Evolutionary conservation across 2,329 filamentous ascomycete genomes (phyloP).

Genomic region (Aspergillus ustus): DNA sequence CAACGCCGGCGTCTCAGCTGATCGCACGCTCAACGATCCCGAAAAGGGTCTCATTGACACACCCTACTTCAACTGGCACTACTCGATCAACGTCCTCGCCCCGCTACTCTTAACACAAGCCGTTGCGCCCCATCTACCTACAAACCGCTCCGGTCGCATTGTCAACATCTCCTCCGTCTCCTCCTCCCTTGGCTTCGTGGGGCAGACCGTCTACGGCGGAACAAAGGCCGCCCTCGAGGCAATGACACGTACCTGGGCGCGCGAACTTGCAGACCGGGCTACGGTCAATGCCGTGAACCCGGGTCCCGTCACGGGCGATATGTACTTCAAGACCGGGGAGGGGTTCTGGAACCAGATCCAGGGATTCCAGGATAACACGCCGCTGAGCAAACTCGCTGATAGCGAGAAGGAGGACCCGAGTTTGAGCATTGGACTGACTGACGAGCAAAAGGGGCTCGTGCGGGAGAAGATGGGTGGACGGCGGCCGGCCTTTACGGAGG

Average conservation of each 20-base stretch:
- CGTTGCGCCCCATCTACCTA: conserved; percentile 69
- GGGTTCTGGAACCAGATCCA: conserved; percentile 64
- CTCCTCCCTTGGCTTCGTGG: conserved; percentile 60
- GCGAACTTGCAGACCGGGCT: conserved; percentile 64
- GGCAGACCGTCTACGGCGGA: conserved; percentile 66
- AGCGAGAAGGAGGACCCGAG: conserved; percentile 52
- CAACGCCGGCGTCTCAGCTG: conserved; percentile 71
- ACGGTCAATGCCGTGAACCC: conserved; percentile 71
- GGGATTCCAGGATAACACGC: conserved; percentile 66
- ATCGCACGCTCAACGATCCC: conserved; percentile 63
- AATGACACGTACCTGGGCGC: conserved; percentile 71
- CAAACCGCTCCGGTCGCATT: conserved; percentile 68
- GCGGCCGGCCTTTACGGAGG: conserved; percentile 67
- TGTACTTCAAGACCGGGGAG: conserved; percentile 63
- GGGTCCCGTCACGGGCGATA: conserved; percentile 69
- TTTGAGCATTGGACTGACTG: conserved; percentile 59
- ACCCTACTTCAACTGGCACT: conserved; percentile 72
- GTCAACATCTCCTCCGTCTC: conserved; percentile 66
- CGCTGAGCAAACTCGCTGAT: conserved; percentile 66
- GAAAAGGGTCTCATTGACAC: conserved; percentile 64
- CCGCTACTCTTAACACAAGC: conserved; percentile 79
- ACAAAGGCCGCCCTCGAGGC: conserved; percentile 70
- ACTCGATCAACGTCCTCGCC: conserved; percentile 80
- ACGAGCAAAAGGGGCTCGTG: conserved; percentile 67
- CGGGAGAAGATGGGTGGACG: conserved; percentile 61